Base-by-base conservation (phyloP, 805 yeast species). In the Brettanomyces anomalus region DNA sequence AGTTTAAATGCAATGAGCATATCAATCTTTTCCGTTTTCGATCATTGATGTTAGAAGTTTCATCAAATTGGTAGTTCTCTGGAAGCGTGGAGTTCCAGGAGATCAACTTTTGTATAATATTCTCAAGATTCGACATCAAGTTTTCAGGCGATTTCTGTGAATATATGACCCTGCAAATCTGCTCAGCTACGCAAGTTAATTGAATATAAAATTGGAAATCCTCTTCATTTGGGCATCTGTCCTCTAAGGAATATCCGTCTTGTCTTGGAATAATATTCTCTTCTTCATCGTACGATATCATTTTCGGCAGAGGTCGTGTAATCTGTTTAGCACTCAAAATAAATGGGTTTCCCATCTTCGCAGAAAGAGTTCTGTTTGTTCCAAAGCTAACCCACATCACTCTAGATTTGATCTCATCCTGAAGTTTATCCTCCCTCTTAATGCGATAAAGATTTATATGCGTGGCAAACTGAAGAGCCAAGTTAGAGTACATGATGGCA, bases 311-410 rank as follows among this genome's bases (percentile, higher is more conserved):
- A 3, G 46, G 48, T 18, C 59, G 39, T 5, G 45, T 36, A 7
- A 57, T 50, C 24, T 51, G 49, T 5, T 40, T 21, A 38, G 41
- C 44, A 3, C 40, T 35, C 16, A 57, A 34, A 14, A 54, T 36
- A 37, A 52, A 46, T 2, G 49, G 46, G 28, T 52, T 50, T 11
- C 62, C 62, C 50, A 51, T 52, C 41, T 56, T 56, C 10, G 58
- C 55, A 8, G 57, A 49, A n/a, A 54, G 31, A 4, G 51, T 47
- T 42, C 56, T 45, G 35, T 55, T 56, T 16, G 51, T 46, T 6
- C 58, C 59, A 43, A 49, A 56, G 5, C 54, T 39, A 8, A 51
- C 49, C 61, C 61, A 57, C 43, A 50, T 51, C 2, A 56, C 44
- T 19, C 57, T 42, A 13, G 54, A 41, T 42, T 55, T 56, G 15